Base-by-base conservation (phyloP, 2,329 filamentous ascomycete genomes). In the Aspergillus felis region DNA sequence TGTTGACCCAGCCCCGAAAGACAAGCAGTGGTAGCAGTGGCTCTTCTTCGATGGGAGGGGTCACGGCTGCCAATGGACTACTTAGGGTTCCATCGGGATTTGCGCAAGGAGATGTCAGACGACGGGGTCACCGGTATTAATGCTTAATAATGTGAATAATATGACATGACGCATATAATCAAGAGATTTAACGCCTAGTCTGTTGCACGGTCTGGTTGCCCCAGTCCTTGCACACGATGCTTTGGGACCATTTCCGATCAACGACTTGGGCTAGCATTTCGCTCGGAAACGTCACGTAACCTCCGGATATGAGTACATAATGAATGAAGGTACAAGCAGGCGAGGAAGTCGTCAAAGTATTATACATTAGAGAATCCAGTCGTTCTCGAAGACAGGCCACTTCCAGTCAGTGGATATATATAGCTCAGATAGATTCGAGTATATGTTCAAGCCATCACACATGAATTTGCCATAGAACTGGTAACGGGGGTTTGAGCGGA, bases 1-100 rank as follows among this genome's bases (percentile, higher is more conserved):
- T 84, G 42, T 76, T 94, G 55, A 88, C 84, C 63, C 77, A 83
- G 55, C 64, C 69, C 10, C 74, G 71, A 53, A 75, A 73, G 54
- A 57, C 61, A 3, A 63, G 64, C 29, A 56, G 66, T 50, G 62
- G 68, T 1, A 63, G 67, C 7, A 58, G 66, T 48, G 57, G 63
- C 25, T 63, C 66, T 25, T 64, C 65, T 6, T 66, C 69, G 4
- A 64, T 67, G 29, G 60, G 50, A 14, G 66, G 68, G 8, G 64
- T 66, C n/a, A 51, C 64, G 4, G 55, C 62, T 25, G 63, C 65
- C 5, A 68, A 68, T 57, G 66, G 70, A 5, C 22, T 71, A 17
- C 61, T 71, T n/a, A 74, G 67, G 54, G 66, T 74, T 9, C 70
- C 71, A 1, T 66, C 64, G 27, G 69, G 67, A 7, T 74, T 70